Conservation (phyloP, 2,329 filamentous ascomycete species). For the Hypoxylon rubiginosum region DNA sequence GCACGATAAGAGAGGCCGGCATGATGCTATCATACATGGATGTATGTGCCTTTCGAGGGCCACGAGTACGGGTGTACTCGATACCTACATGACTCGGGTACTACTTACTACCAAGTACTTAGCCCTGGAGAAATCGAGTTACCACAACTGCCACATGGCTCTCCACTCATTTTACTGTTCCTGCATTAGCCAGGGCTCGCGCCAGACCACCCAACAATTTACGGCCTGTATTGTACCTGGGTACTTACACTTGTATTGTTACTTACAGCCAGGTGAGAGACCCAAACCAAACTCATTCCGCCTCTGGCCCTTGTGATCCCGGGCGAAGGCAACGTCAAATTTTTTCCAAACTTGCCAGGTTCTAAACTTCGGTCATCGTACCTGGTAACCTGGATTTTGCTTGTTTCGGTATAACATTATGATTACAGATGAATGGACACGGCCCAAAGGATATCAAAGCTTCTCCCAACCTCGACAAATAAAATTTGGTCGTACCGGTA, state of each 20-base stretch:
- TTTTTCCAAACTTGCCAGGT: constrained; percentile 1
- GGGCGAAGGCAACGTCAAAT: constrained; percentile 9
- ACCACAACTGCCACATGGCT: constrained; percentile 42
- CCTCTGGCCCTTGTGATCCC: constrained; percentile 24
- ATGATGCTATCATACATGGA: constrained; percentile 31
- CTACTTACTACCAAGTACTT: constrained; percentile 6
- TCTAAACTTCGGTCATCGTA: constrained; percentile 24
- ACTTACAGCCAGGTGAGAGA: constrained; percentile 6
- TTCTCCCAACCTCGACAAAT: constrained; percentile 13
- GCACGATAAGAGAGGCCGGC: constrained; percentile 31
- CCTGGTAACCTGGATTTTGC: background rate
- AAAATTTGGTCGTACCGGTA: constrained; percentile 16
- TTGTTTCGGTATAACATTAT: constrained; percentile 3
- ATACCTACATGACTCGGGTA: constrained; percentile 28
- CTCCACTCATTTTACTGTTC: constrained; percentile 45
- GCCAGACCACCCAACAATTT: constrained; percentile 10
- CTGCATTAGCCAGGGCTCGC: constrained; percentile 43
- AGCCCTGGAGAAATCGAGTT: constrained; percentile 23
- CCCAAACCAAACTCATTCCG: constrained; percentile 32
- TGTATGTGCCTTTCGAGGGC: constrained; percentile 24
- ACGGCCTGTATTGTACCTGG: background rate
- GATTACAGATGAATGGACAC: background rate
- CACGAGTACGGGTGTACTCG: constrained; percentile 21
- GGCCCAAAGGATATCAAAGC: constrained; percentile 2
- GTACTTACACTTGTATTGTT: constrained; percentile 7